Percentiles rank a stretch among this genome's conserved stretches.
Evolutionary conservation across 75 land plant genomes (phyloP).

Genomic region (Chamaecyparis obtusa): DNA sequence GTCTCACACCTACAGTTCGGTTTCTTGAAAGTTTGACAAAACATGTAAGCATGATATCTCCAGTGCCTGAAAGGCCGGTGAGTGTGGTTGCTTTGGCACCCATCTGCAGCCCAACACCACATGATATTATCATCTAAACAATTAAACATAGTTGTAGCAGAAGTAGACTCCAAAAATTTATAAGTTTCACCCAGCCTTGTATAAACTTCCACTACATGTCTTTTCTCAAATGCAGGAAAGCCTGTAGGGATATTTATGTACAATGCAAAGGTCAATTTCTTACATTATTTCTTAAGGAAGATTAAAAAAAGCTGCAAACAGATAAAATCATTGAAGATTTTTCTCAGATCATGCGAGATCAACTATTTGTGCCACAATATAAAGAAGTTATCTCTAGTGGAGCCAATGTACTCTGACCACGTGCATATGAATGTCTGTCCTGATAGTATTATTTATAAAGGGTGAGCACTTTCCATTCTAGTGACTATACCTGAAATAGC

Average conservation of each 20-base stretch:
- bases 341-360: background rate
- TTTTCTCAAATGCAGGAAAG: background rate
- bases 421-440: background rate
- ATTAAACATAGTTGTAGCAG: background rate
- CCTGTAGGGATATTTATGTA: background rate
- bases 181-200: background rate
- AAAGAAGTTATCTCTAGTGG: background rate
- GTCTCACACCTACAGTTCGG: slow-evolving; percentile 83
- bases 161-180: background rate
- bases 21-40: slow-evolving; percentile 90
- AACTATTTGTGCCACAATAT: background rate
- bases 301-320: background rate
- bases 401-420: background rate
- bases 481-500: background rate
- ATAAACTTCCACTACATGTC: background rate
- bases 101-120: slow-evolving; percentile 53
- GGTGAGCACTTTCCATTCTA: background rate
- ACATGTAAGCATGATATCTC: slow-evolving; percentile 97
- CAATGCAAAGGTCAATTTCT: background rate
- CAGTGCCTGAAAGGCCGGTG: slow-evolving; percentile 83
- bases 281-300: background rate
- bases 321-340: background rate
- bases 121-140: background rate
- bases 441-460: background rate
- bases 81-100: slow-evolving; percentile 90